Evolutionary conservation across 345 rosid species (phyloP), one percentile per base, ranked within the genome.

Genomic region (Salix viminalis): DNA sequence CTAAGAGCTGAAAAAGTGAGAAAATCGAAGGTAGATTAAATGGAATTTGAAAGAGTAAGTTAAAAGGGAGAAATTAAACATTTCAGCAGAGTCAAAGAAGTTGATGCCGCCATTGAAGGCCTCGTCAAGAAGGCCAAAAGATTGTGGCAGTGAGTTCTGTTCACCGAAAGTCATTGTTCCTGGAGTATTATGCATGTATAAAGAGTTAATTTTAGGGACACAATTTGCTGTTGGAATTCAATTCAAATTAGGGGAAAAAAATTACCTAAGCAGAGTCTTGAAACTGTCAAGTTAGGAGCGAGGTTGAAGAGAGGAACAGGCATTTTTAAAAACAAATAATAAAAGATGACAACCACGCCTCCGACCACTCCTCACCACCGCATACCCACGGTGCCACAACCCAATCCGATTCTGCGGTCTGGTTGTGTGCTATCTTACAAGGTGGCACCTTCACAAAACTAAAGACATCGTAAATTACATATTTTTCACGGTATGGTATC

Each of bases 151-250:
- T 15, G 87, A 81, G 77, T 86, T 88, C 75, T 90, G 91, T 81
- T 87, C 89, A 30, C 93, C 91, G 48, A 90, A 88, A 6, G 91
- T 88, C 93, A 90, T 87, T 9, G 90, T 88, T 79, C 91, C 94
- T 89, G 86, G 32, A 56, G 52, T 12, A 42, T 19, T 14, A 48
- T 41, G 21, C 21, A 13, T 11, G 39, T n/a, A 10, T 2, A 21
- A 10, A 14, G 30, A 11, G 66, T 2, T 2, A 16, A 21, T 18
- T 34, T 36, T 2, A 13, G 24, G 67, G 13, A 37, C 2, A 18
- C 2, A 24, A 11, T 1, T 21, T 24, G 28, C 21, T 8, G 7
- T 24, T 30, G 42, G 26, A n/a, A 21, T 44, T 37, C 65, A 16
- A 14, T 34, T 24, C 2, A 34, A 5, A 19, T 21, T 28, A 2